A percentile compares a stretch with the other conserved stretches of the same genome.
Conservation (phyloP, 2,329 filamentous ascomycete genomes). For the Erysiphe pulchra region DNA sequence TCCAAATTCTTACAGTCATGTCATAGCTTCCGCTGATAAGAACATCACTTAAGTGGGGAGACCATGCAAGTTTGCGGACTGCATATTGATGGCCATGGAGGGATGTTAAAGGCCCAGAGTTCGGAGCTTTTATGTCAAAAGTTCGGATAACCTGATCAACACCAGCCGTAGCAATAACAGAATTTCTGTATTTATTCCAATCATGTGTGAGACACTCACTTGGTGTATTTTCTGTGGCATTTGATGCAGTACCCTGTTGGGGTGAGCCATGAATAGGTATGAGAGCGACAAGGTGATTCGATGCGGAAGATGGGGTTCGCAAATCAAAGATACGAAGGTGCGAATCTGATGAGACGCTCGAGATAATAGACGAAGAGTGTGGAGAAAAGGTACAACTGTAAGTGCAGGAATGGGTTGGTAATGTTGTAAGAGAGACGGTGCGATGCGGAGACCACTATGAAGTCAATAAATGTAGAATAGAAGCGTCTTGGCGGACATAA, state of each 20-base stretch:
- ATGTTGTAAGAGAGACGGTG: slow-evolving; percentile 48
- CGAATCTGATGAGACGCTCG: slow-evolving; percentile 70
- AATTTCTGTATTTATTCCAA: slow-evolving; percentile 93
- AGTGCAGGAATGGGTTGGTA: slow-evolving; percentile 81
- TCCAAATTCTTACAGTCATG: slow-evolving; percentile 93
- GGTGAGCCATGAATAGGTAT: slow-evolving; percentile 55
- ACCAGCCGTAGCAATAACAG: slow-evolving; percentile 62
- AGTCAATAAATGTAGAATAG: neutral
- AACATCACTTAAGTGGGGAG: slow-evolving; percentile 73
- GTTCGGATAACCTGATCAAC: slow-evolving; percentile 72
- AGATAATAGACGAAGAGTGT: slow-evolving; percentile 62
- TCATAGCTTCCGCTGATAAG: slow-evolving; percentile 82
- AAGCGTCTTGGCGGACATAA: neutral
- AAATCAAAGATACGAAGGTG: slow-evolving; percentile 81
- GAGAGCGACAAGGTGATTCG: slow-evolving; percentile 62
- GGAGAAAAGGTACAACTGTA: slow-evolving; percentile 85
- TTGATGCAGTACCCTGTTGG: slow-evolving; percentile 8
- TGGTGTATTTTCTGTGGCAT: slow-evolving; percentile 18
- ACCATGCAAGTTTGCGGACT: slow-evolving; percentile 67
- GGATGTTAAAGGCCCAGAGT: slow-evolving; percentile 43
- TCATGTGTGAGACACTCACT: slow-evolving; percentile 86
- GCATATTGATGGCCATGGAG: slow-evolving; percentile 81
- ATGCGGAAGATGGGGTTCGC: slow-evolving; percentile 58
- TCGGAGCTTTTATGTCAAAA: slow-evolving; percentile 65
- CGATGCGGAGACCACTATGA: slow-evolving; percentile 59